Conservation (phyloP, 176 grass and related monocot genomes). For the Elymus sibiricus region DNA sequence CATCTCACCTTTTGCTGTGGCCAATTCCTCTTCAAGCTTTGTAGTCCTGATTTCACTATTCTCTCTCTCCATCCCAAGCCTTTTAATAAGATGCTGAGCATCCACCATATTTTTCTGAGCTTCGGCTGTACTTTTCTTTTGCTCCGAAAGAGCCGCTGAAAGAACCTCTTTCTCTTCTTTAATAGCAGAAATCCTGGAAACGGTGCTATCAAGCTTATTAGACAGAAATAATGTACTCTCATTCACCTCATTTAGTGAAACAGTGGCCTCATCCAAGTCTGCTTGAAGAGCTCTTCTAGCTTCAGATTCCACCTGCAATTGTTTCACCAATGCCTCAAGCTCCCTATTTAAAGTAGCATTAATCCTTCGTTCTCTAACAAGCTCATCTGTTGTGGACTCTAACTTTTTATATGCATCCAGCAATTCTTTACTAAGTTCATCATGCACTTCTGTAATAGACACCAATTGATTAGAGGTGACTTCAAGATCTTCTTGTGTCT, state of each 20-base stretch:
- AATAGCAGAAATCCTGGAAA: conserved; percentile 48
- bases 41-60: conserved; percentile 61
- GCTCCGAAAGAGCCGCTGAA: conserved; percentile 58
- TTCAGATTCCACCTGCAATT: conserved; percentile 62
- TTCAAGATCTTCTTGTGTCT: conserved; percentile 55
- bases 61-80: conserved; percentile 64
- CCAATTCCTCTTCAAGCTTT: conserved; percentile 84
- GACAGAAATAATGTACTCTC: conserved; percentile 74
- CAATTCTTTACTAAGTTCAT: conserved; percentile 67
- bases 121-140: conserved; percentile 60
- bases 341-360: conserved; percentile 71
- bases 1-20: conserved; percentile 82
- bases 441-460: conserved; percentile 41
- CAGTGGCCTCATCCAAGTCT: conserved; percentile 83
- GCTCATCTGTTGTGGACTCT: conserved; percentile 56
- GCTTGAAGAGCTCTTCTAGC: conserved; percentile 57
- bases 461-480: conserved; percentile 51
- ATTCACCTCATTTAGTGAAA: conserved; percentile 83
- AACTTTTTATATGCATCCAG: conserved; percentile 76
- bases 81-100: conserved; percentile 63
- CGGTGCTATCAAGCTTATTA: conserved; percentile 59
- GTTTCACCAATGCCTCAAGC: conserved; percentile 65
- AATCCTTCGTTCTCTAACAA: conserved; percentile 73
- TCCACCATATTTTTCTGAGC: conserved; percentile 63
- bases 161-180: conserved; percentile 73